Evolutionary conservation across 371 early-diverging fungal species (phyloP).

Genomic region (Amoeboaphelidium occidentale): DNA sequence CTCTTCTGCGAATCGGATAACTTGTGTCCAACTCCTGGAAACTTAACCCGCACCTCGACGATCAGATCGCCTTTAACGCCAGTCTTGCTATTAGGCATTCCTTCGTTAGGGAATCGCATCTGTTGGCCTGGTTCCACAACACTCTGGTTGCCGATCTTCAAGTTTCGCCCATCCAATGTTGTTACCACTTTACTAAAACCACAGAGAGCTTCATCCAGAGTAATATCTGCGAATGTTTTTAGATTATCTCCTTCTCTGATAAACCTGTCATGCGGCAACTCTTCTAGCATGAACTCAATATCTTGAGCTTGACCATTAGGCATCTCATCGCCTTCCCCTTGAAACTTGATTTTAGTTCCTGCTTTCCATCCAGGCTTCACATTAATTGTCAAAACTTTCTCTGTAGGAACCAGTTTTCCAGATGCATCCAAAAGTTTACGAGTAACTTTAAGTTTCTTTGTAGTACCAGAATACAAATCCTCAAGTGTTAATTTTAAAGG

Average conservation of each 20-base stretch:
- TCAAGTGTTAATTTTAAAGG: slow-evolving; percentile 45
- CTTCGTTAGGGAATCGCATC: slow-evolving; percentile 44
- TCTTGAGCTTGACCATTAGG: slow-evolving; percentile 41
- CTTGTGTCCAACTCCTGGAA: slow-evolving; percentile 35
- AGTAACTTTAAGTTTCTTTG: slow-evolving; percentile 79
- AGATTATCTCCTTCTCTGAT: slow-evolving; percentile 80
- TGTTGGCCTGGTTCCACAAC: slow-evolving; percentile 49
- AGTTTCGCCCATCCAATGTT: slow-evolving; percentile 45
- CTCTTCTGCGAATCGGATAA: no score
- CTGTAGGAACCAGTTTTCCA: slow-evolving; percentile 24
- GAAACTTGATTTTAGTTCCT: slow-evolving; percentile 87
- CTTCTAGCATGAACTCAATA: slow-evolving; percentile 52
- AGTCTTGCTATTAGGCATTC: slow-evolving; percentile 75
- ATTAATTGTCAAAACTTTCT: slow-evolving; percentile 62
- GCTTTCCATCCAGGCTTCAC: slow-evolving; percentile 95
- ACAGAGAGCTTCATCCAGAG: slow-evolving; percentile 49
- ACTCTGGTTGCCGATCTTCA: slow-evolving; percentile 27
- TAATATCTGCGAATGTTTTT: slow-evolving; percentile 25
- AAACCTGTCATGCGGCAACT: slow-evolving; percentile 66
- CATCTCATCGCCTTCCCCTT: slow-evolving; percentile 76
- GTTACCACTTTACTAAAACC: slow-evolving; percentile 50
- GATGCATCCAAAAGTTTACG: slow-evolving; percentile 35
- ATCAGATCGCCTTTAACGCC: slow-evolving; percentile 64
- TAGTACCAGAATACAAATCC: slow-evolving; percentile 71
- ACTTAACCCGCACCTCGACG: slow-evolving; percentile 44